These are phyloP conservation scores for Exophiala sp. DNA, from an alignment of 2,329 filamentous ascomycete genomes.

Conservation along the genomic window DNA sequence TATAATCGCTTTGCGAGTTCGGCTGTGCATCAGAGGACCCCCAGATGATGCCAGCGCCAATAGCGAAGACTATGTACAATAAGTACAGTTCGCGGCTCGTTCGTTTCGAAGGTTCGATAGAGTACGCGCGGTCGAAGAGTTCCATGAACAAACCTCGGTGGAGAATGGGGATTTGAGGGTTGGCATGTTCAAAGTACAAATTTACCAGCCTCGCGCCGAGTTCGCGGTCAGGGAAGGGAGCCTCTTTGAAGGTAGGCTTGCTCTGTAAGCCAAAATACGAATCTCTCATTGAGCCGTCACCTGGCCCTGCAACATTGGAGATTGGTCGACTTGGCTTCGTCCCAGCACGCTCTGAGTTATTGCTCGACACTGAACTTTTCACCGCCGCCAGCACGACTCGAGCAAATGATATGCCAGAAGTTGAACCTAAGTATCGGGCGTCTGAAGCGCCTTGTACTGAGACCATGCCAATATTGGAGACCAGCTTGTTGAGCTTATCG, in stretches of 20 bases:
- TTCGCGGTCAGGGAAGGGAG: constrained; percentile 74
- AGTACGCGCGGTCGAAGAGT: constrained; percentile 79
- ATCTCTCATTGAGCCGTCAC: constrained; percentile 81
- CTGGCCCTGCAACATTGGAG: constrained; percentile 49
- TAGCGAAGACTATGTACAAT: constrained; percentile 95
- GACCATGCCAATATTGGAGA: constrained; percentile 69
- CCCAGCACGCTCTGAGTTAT: constrained; percentile 61
- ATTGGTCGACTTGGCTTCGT: constrained; percentile 57
- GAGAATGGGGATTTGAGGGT: constrained; percentile 90
- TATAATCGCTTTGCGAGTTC: constrained; percentile 29
- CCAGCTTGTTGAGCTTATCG: constrained; percentile 62
- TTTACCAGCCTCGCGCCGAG: constrained; percentile 70
- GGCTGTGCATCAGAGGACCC: constrained; percentile 27
- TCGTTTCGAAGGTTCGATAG: constrained; percentile 61
- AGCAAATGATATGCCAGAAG: constrained; percentile 90
- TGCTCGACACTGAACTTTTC: constrained; percentile 64
- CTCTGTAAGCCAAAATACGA: constrained; percentile 97
- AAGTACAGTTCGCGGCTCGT: constrained; percentile 84
- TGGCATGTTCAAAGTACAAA: constrained; percentile 93
- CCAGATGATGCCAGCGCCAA: constrained; percentile 89
- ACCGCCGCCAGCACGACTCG: constrained; percentile 92
- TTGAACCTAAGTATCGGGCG: constrained; percentile 75
- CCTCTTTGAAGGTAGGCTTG: constrained; percentile 79
- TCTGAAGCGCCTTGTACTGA: constrained; percentile 76
- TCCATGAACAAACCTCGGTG: constrained; percentile 87